Percentiles rank a stretch among this genome's conserved stretches.
phyloP scores from a whole-genome alignment of 352 stramenopile genomes.

The Globisporangium ultimum region DNA sequence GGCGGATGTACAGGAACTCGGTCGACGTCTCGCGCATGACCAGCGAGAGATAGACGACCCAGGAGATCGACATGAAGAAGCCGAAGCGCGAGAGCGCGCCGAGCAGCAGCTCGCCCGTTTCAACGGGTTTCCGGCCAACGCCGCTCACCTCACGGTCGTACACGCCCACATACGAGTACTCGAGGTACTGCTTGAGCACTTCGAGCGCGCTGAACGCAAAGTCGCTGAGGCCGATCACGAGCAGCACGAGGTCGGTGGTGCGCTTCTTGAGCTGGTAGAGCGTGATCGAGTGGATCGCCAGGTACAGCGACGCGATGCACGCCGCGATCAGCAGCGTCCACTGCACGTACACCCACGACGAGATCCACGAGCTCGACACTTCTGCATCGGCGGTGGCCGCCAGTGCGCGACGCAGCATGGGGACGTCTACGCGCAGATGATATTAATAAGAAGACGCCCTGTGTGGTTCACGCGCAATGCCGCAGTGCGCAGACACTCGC shows the following conservation, averaged over 20 bases:
- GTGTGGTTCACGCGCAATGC: too few species aligned
- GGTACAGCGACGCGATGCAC: slow-evolving; percentile 39
- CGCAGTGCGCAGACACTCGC: too few species aligned
- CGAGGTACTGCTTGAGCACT: slow-evolving; percentile 38
- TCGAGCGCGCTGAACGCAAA: slow-evolving; percentile 47
- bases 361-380: slow-evolving; percentile 24
- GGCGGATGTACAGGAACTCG: slow-evolving; percentile 46
- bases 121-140: slow-evolving; percentile 11
- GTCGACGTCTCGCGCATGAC: slow-evolving; percentile 59
- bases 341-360: slow-evolving; percentile 42
- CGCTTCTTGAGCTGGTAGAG: slow-evolving; percentile 66
- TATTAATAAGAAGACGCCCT: too few species aligned
- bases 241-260: slow-evolving; percentile 64
- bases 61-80: slow-evolving; percentile 80
- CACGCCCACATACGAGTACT: slow-evolving; percentile 43
- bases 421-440: too few species aligned
- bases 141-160: slow-evolving; percentile 17
- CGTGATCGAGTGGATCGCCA: slow-evolving; percentile 53
- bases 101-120: slow-evolving; percentile 21
- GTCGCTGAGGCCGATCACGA: slow-evolving; percentile 62
- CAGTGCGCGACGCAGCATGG: slow-evolving; percentile 13
- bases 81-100: slow-evolving; percentile 47
- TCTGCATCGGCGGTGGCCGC: neutral
- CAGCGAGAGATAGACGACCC: slow-evolving; percentile 66
- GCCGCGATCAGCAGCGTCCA: slow-evolving; percentile 42